Evolutionary conservation across 306 rosid species (phyloP), one percentile per base, ranked within the genome.

Genomic region (Fragaria ananassa): DNA sequence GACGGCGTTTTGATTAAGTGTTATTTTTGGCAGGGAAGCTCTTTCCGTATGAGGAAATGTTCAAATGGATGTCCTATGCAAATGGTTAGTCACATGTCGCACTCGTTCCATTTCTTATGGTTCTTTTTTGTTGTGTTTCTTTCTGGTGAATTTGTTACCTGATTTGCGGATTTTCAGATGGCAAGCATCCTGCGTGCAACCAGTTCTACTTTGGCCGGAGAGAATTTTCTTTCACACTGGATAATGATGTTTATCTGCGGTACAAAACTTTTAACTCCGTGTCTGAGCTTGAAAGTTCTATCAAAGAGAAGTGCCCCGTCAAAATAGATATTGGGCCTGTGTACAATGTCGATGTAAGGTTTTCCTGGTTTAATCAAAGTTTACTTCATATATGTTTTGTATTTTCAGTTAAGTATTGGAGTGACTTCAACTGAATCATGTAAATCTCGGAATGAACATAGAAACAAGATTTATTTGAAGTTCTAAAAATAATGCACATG

Each of bases 281-380:
- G 8, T 57, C 81, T 0, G 92, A 90, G 78, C 91, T 94, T 37
- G 97, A 90, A 84, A 91, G 74, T 49, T 86, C 91, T 4, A 84
- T 90, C 83, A 87, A 81, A 83, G 96, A 90, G 10, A 90, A 91
- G 76, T 86, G 87, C 75, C 98, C 98, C 0, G 73, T 87, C 62
- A 94, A 90, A 84, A 89, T 94, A 64, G 98, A 94, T 79, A 89
- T 92, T 27, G 98, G 98, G 70, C 89, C 97, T 23, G 91, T 94
- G 72, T 94, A 94, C 82, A 87, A 87, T 18, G 91, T 94, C 9
- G 95, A 94, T 72, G 98, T 94, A 90, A 83, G 91, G 11, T 29
- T 29, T 74, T 80, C 44, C 5, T 70, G 1, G 21, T 44, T 77
- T 45, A 17, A 29, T 17, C 1, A 5, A 73, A 42, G 6, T 19